Conservation (phyloP, 192 early-diverging fungal genomes). For the Coemansia sp. region DNA sequence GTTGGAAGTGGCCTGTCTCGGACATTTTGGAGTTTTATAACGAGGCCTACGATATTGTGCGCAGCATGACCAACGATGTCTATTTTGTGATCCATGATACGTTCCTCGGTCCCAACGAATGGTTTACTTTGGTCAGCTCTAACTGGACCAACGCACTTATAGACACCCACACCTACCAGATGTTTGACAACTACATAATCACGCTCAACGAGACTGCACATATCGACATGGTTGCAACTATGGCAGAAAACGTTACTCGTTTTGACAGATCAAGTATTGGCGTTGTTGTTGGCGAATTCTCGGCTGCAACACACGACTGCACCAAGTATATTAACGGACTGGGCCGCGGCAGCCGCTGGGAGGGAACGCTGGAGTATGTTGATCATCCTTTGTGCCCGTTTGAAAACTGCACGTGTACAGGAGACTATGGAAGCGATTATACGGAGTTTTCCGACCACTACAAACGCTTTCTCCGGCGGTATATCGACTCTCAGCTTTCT, state of each 20-base stretch:
- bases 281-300: constrained; percentile 73
- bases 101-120: constrained; percentile 49
- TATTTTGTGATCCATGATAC: constrained; percentile 52
- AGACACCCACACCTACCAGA: constrained; percentile 57
- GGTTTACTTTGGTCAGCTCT: constrained; percentile 29
- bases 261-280: constrained; percentile 51
- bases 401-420: constrained; percentile 56
- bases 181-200: constrained; percentile 51
- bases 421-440: constrained; percentile 49
- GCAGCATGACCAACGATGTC: constrained; percentile 23
- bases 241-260: constrained; percentile 33
- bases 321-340: constrained; percentile 70
- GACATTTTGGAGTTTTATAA: constrained; percentile 50
- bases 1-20: constrained; percentile 43
- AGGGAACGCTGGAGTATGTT: constrained; percentile 55
- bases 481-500: constrained; percentile 59
- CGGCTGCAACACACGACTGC: constrained; percentile 69
- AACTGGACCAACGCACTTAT: constrained; percentile 49
- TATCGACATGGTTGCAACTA: constrained; percentile 34
- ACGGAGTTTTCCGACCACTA: constrained; percentile 53
- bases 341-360: constrained; percentile 58
- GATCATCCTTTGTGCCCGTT: constrained; percentile 43
- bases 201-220: constrained; percentile 35
- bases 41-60: constrained; percentile 47
- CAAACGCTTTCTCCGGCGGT: constrained; percentile 57